Evolutionary conservation across 495 filamentous ascomycete species (phyloP).

Genomic region (Parmelia sp.): DNA sequence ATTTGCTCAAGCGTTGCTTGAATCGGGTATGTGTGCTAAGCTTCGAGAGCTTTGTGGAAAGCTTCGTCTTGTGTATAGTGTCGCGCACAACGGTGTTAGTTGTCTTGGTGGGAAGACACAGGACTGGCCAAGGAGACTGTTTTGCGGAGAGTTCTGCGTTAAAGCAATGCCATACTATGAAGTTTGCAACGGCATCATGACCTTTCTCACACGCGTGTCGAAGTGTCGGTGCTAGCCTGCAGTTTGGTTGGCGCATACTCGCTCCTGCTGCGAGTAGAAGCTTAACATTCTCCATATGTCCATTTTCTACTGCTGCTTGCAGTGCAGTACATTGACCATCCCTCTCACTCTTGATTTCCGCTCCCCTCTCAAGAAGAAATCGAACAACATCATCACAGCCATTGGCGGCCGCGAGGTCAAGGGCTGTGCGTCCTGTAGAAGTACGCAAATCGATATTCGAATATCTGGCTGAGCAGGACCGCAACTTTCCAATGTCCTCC

Average conservation of each 20-base stretch:
- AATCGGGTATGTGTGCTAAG: not conserved
- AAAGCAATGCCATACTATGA: too few species aligned
- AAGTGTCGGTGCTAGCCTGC: not conserved
- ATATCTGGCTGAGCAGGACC: not conserved
- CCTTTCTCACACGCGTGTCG: not conserved
- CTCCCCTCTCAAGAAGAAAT: slow-evolving; percentile 2
- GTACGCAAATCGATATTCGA: not conserved
- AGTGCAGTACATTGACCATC: slow-evolving; percentile 2
- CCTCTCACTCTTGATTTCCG: slow-evolving; percentile 6
- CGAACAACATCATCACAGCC: slow-evolving; percentile 2
- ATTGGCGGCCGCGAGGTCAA: slow-evolving; percentile 8
- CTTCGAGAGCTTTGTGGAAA: not conserved
- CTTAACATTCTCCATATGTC: slow-evolving; percentile 10
- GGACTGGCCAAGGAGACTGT: too few species aligned
- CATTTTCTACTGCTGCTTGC: slow-evolving; percentile 7
- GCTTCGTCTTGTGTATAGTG: not conserved
- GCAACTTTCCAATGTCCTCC: not conserved
- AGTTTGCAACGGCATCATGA: not conserved
- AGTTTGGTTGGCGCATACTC: not conserved
- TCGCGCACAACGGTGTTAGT: too few species aligned
- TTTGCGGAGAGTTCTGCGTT: too few species aligned
- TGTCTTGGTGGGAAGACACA: too few species aligned
- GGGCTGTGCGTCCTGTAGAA: not conserved
- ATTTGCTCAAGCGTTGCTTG: not conserved
- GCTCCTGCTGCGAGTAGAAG: slow-evolving; percentile 9